phyloP scores from a whole-genome alignment of 225 moss, liverwort and hornwort species.

The Antitrichia curtipendula region DNA sequence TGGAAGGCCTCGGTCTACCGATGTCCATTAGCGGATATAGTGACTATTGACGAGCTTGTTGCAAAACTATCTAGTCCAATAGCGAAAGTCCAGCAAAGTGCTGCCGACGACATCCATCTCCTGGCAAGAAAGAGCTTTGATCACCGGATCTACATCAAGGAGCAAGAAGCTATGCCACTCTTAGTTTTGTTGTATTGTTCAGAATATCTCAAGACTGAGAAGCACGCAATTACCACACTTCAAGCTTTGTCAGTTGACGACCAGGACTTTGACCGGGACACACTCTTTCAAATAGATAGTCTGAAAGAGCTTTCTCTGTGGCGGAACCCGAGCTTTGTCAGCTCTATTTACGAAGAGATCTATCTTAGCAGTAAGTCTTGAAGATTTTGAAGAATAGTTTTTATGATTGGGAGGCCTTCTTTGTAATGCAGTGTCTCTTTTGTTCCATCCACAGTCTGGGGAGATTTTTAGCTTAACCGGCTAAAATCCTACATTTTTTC shows the following conservation, averaged over 20 bases:
- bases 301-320: background rate
- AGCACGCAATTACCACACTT: constrained; percentile 28
- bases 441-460: too few species aligned
- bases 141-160: constrained; percentile 51
- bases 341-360: background rate
- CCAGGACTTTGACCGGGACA: rapidly evolving
- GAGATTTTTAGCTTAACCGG: too few species aligned
- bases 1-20: rapidly evolving
- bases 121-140: constrained; percentile 25
- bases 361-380: background rate
- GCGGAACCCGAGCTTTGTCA: rapidly evolving
- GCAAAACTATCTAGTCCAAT: constrained; percentile 15
- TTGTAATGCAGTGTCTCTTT: background rate
- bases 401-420: background rate
- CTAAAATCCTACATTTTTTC: too few species aligned
- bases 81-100: constrained; percentile 20
- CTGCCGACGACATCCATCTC: constrained; percentile 18
- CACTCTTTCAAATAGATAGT: rapidly evolving
- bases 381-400: background rate
- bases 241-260: background rate
- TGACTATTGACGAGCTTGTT: constrained; percentile 25
- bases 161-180: constrained; percentile 38
- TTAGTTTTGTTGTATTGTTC: constrained; percentile 32
- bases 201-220: background rate
- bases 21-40: constrained; percentile 20